Evolutionary conservation across 208 protist species (phyloP).

Genomic region (Perkinsela sp.): DNA sequence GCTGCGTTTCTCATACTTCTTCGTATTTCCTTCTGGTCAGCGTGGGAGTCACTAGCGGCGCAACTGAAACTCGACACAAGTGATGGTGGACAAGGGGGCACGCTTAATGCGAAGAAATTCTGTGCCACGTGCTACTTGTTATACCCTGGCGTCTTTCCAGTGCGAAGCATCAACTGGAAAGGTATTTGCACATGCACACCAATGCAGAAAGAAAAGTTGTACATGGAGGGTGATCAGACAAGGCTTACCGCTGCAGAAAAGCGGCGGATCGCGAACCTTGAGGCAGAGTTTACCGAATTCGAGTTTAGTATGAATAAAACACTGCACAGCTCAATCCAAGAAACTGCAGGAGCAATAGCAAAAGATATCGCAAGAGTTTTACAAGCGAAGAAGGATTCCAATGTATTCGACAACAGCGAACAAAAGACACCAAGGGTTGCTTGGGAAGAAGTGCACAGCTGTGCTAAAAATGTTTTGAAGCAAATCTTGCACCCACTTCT

Average conservation of each 20-base stretch:
- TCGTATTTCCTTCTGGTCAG: background rate
- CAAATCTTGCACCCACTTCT: too few relatives aligned
- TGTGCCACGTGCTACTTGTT: background rate
- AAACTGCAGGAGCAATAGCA: background rate
- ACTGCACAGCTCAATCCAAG: background rate
- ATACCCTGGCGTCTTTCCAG: background rate
- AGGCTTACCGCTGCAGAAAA: too few relatives aligned
- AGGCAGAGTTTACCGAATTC: background rate
- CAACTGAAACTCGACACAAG: background rate
- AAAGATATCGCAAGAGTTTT: background rate
- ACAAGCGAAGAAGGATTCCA: too few relatives aligned
- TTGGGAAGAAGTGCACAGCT: too few relatives aligned
- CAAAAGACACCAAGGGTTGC: too few relatives aligned
- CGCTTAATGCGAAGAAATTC: background rate
- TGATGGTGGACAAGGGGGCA: background rate
- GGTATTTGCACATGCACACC: too few relatives aligned
- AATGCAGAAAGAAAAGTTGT: too few relatives aligned
- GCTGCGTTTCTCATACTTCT: background rate
- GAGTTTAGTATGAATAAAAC: background rate
- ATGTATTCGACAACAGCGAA: too few relatives aligned
- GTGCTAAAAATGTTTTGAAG: too few relatives aligned
- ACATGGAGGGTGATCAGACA: too few relatives aligned
- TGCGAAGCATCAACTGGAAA: too few relatives aligned
- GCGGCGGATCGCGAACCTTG: background rate
- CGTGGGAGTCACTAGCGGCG: background rate